Conservation (phyloP, 495 filamentous ascomycete genomes). For the Tuber microsphaerosporum region DNA sequence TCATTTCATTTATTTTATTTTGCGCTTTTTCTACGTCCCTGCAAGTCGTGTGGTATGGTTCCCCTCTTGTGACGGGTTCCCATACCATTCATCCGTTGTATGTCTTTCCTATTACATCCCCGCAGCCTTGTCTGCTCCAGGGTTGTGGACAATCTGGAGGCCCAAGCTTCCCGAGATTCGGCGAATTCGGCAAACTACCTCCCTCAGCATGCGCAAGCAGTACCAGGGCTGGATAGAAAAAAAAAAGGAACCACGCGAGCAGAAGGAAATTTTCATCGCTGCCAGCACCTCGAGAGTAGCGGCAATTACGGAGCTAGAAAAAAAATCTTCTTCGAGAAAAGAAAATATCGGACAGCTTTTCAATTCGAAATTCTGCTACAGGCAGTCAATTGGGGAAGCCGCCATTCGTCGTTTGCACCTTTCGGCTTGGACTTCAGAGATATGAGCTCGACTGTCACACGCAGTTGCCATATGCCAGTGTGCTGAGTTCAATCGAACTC, state of each 20-base stretch:
- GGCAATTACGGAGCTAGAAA: constrained; percentile 26
- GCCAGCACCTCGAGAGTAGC: constrained; percentile 9
- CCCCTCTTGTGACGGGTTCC: constrained; percentile 32
- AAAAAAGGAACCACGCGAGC: constrained; percentile 25
- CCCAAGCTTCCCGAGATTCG: constrained; percentile 38
- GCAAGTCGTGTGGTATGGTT: constrained; percentile 11
- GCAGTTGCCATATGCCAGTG: constrained; percentile 18
- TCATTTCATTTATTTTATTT: constrained; percentile 11
- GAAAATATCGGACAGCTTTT: constrained; percentile 6
- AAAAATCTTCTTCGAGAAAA: constrained; percentile 17
- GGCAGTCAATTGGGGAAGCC: constrained; percentile 17
- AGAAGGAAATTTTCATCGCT: constrained; percentile 31
- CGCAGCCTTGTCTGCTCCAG: constrained; percentile 30
- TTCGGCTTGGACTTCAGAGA: constrained; percentile 14
- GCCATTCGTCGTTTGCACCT: constrained; percentile 12
- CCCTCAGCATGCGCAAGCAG: constrained; percentile 10
- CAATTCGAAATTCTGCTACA: not conserved
- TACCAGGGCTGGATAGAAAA: not conserved
- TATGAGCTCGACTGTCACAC: constrained; percentile 31
- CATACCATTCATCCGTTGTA: constrained; percentile 24
- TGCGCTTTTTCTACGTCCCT: constrained; percentile 37
- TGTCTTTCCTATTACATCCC: constrained; percentile 26
- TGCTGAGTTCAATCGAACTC: constrained; percentile 9
- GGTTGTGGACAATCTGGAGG: constrained; percentile 24
- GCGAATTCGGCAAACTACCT: constrained; percentile 37